Evolutionary conservation across 352 stramenopile species (phyloP), one percentile per base, ranked within the genome.

Genomic region (Phytophthora colocasiae): DNA sequence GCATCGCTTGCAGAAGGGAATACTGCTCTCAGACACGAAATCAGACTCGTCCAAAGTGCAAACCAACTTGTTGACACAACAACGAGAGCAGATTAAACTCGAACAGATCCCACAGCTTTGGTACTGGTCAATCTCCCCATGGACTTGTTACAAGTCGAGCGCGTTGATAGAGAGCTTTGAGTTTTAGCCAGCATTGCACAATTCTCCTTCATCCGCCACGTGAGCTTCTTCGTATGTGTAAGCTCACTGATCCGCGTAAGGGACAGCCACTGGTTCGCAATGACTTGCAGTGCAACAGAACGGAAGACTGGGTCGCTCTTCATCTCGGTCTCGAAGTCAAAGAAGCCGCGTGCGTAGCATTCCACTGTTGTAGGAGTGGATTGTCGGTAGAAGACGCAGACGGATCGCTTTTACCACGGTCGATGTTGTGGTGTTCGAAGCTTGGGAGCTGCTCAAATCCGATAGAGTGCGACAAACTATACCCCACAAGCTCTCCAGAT

Each of bases 181-280:
- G 57, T 31, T 26, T 54, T 66, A 0, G 17, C 36, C 7, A 67
- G 53, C 8, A 44, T 44, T 6, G 47, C 48, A 6, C 63, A 50
- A 14, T 71, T 58, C 50, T 67, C 46, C 24, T 66, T 66, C 27
- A 77, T 31, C 19, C 36, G 71, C 63, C 78, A 86, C 47, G 77
- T 63, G 22, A 86, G 65, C 36, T 89, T 89, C 67, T 87, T 89
- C 68, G 80, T 87, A 14, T 81, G 62, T 12, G 74, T 67, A 3
- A 79, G 72, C 38, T 77, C 50, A 17, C 72, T 77, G 45, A 77
- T 71, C 57, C 81, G 66, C 40, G 69, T 66, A 12, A 73, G 66
- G 10, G 75, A 74, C 14, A 80, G 29, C 51, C 72, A 64, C 48
- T 70, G 61, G 48, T 66, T 60, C 46, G 74, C 62, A 11, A 75